Base-by-base conservation (phyloP, 2,329 filamentous ascomycete species). In the Arthrobotrys musiformis region DNA sequence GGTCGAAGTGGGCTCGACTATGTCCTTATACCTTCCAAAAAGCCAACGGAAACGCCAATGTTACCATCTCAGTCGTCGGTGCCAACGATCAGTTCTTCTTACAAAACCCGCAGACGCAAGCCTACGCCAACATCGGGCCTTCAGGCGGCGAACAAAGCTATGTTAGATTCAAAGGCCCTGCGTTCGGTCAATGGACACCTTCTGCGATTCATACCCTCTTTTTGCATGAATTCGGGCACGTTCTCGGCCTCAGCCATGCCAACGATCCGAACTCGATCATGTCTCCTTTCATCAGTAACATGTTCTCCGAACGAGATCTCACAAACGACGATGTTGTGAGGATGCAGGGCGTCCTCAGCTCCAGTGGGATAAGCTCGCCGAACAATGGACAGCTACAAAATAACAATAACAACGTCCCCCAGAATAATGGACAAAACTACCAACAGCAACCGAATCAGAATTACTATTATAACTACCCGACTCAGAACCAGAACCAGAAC, bases 141-240 rank as follows among this genome's bases (percentile, higher is more conserved):
- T 13, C 11, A 6, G 28, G 35, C 19, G 37, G 33, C 5, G n/a
- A 30, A 1, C 64, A 48, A 22, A 70, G 44, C 17, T 46, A 62
- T 44, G 33, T 70, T 17, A 61, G 33, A n/a, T 70, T 70, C 44
- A 70, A 54, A 24, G 54, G 54, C 11, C 13, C 26, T 9, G 35
- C 54, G 7, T 52, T 61, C 19, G 13, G 9, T 1, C 44, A 37
- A 40, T 70, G 66, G 66, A 40, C 54, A 8, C 33, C 33, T 17
- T 40, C 17, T 2, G 56, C 66, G n/a, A 54, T 70, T 19, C 66
- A 70, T 44, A 70, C 66, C 2, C 37, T 70, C 28, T 70, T 70
- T 24, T 44, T 70, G 6, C 66, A 70, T 30, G 66, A 70, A 44
- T 70, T 70, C 19, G 66, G 66, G 8, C 66, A 70, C n/a, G 66